Conservation (phyloP, 192 early-diverging fungal genomes). For the Coemansia sp. region DNA sequence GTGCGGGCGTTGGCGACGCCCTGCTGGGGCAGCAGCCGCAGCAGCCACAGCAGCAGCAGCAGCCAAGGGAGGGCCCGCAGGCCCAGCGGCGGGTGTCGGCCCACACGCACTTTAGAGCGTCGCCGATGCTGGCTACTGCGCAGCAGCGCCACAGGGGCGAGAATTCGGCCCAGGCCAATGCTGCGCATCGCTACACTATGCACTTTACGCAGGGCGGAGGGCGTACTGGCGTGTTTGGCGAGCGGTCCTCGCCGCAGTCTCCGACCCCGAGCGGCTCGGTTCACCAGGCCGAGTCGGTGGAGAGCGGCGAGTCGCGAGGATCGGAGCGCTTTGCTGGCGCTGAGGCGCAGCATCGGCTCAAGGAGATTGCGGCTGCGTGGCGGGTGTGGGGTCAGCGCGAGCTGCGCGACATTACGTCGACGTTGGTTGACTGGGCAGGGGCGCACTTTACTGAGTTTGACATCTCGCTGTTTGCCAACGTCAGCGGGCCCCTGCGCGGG, state of each 20-base stretch:
- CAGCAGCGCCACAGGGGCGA: neutral
- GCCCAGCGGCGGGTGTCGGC: constrained; percentile 28
- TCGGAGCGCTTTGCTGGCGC: neutral
- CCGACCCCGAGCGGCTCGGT: constrained; percentile 17
- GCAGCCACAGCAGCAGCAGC: neutral
- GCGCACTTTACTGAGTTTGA: constrained; percentile 58
- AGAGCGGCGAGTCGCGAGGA: constrained; percentile 23
- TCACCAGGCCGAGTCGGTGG: constrained; percentile 11
- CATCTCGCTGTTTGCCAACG: constrained; percentile 52
- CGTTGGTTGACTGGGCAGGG: constrained; percentile 55
- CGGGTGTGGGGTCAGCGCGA: constrained; percentile 46
- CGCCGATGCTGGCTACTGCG: neutral
- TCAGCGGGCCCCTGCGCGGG: constrained; percentile 48
- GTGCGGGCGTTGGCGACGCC: constrained; percentile 38
- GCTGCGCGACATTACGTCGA: constrained; percentile 44
- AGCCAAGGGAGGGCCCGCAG: constrained; percentile 17
- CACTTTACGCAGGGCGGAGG: constrained; percentile 24
- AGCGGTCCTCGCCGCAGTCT: constrained; percentile 12
- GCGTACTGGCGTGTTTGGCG: constrained; percentile 16
- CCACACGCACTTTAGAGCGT: neutral
- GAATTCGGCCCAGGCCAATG: constrained; percentile 2
- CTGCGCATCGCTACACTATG: constrained; percentile 50
- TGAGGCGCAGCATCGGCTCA: constrained; percentile 9
- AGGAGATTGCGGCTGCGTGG: constrained; percentile 42
- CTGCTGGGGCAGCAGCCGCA: constrained; percentile 33